Evolutionary conservation across 495 filamentous ascomycete species (phyloP), one percentile per base, ranked within the genome.

Genomic region (Barbatosphaeria neglecta): DNA sequence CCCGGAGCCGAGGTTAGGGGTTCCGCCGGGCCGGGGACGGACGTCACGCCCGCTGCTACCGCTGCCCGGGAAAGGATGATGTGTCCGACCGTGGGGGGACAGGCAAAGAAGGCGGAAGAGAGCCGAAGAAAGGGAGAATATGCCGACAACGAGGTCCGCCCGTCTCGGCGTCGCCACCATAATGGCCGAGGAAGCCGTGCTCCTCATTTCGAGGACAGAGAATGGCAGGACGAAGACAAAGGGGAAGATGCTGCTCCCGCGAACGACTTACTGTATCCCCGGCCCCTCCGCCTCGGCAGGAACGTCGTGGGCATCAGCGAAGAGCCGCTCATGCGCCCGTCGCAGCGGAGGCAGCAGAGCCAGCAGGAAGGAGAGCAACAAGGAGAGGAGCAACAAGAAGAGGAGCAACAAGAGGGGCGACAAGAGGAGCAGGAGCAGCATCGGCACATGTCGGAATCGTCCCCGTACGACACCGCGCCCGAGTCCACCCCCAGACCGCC

Each of bases 291-390:
- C 52, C 49, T 10, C 51, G 54, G 0, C 46, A 45, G 2, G 10
- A 6, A 10, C 22, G 4, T 41, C 1, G 61, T 62, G 1, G 62
- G 57, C 37, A 47, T 65, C 16, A 48, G 45, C 37, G 43, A 54
- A 8, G 56, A 67, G 43, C 55, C 64, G 2, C 45, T 65, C 6
- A 51, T 44, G 6, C 55, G 60, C 1, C 63, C 57, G 16, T 59
- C 57, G 4, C 61, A n/a, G n/a, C n/a, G 57, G 2, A 44, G 46
- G 1, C 33, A 50, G 17, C 19, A 25, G 27, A 11, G 20, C 19
- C 47, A 6, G 13, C 10, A 23, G 18, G 46, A 28, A 23, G 11
- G 6, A 19, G 7, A 8, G 22, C 13, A 44, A 31, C 23, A 22
- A 7, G 39, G 8, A 24, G 16, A 41, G 7, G 22, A 13, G 22